Conservation (phyloP, 805 yeast genomes). For the Wickerhamiella australiensis region DNA sequence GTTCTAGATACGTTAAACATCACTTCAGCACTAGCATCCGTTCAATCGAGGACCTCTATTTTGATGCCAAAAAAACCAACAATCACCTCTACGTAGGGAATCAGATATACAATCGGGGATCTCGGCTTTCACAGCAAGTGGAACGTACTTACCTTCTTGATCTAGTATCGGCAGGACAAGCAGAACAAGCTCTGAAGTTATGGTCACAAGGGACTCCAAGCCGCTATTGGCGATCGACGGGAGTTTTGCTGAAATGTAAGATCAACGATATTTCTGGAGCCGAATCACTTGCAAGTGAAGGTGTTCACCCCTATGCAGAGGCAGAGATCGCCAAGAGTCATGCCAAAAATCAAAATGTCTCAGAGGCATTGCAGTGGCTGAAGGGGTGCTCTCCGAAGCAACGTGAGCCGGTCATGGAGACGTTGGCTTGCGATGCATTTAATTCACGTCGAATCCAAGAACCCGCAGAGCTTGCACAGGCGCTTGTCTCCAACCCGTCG, state of each 20-base stretch:
- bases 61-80: neutral
- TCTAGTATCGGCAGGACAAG: conserved; percentile 1
- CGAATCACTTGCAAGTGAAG: neutral
- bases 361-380: conserved; percentile 5
- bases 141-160: conserved; percentile 1
- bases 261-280: neutral
- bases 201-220: neutral
- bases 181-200: neutral
- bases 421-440: neutral
- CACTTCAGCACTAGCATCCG: neutral
- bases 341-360: conserved; percentile 1
- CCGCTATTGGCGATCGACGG: neutral
- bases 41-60: neutral
- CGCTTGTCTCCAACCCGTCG: neutral
- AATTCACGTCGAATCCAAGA: neutral
- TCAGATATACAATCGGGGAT: neutral
- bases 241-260: neutral
- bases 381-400: neutral
- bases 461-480: neutral
- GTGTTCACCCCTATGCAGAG: conserved; percentile 4
- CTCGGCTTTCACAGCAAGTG: neutral
- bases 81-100: neutral
- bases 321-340: conserved; percentile 1
- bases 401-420: conserved; percentile 1
- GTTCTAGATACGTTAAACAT: neutral